phyloP scores from a whole-genome alignment of 805 yeast species.

The Candida germanica region DNA sequence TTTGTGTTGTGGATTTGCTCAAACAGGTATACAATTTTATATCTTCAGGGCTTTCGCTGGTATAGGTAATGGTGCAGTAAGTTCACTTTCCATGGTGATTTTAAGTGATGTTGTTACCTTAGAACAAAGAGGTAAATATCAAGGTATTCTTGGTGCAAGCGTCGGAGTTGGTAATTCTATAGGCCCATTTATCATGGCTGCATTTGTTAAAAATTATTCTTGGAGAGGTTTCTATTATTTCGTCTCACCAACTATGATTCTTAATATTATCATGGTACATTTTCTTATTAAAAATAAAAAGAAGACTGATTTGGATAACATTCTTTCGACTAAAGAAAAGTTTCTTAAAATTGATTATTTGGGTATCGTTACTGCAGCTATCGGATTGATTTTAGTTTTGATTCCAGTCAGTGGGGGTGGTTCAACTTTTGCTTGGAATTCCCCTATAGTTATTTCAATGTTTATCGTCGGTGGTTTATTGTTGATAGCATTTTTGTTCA shows the following conservation, averaged over 20 bases:
- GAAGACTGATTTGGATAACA: slow-evolving; percentile 19
- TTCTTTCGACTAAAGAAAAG: slow-evolving; percentile 33
- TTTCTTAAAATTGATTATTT: slow-evolving; percentile 48
- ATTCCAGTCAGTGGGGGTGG: slow-evolving; percentile 65
- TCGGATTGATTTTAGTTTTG: slow-evolving; percentile 49
- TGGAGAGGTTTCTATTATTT: slow-evolving; percentile 57
- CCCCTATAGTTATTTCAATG: slow-evolving; percentile 33
- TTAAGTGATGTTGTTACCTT: slow-evolving; percentile 54
- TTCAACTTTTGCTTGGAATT: slow-evolving; percentile 53
- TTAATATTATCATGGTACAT: slow-evolving; percentile 28
- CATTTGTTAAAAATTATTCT: slow-evolving; percentile 38
- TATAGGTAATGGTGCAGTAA: slow-evolving; percentile 53
- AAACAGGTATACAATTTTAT: slow-evolving; percentile 46
- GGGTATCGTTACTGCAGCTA: slow-evolving; percentile 49
- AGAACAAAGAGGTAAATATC: slow-evolving; percentile 53
- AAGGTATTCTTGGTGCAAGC: slow-evolving; percentile 51
- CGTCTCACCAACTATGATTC: slow-evolving; percentile 40
- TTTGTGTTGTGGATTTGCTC: slow-evolving; percentile 51
- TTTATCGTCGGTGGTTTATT: slow-evolving; percentile 31
- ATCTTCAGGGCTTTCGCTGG: slow-evolving; percentile 56
- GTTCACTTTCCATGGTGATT: slow-evolving; percentile 49
- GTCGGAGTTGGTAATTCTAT: slow-evolving; percentile 51
- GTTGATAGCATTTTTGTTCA: slow-evolving; percentile 42
- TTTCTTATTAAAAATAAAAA: slow-evolving; percentile 38
- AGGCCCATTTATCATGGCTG: slow-evolving; percentile 58